phyloP scores from a whole-genome alignment of 139 green algal species.

The Pleodorina starrii region DNA sequence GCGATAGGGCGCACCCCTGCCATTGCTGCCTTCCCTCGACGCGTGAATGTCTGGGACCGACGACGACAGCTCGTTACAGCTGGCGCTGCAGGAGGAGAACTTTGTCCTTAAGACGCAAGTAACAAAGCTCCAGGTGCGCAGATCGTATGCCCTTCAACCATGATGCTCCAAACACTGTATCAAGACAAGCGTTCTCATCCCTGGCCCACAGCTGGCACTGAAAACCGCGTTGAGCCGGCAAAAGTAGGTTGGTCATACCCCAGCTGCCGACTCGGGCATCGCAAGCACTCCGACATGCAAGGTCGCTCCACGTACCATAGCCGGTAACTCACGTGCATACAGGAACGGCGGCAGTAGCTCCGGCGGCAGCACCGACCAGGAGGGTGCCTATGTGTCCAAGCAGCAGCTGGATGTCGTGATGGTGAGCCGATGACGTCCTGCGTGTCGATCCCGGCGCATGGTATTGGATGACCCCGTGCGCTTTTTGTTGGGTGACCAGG shows the following conservation, averaged over 20 bases:
- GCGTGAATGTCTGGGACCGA: background rate
- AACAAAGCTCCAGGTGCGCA: conserved; percentile 30
- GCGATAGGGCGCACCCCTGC: background rate
- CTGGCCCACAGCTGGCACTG: conserved; percentile 5
- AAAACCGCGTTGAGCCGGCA: background rate
- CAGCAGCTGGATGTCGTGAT: conserved; percentile 9
- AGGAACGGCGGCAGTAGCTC: background rate
- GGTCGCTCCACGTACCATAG: background rate
- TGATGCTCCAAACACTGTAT: too few species aligned
- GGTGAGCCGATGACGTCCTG: background rate
- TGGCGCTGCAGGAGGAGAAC: conserved; percentile 43
- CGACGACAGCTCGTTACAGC: conserved; percentile 1
- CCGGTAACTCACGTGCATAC: background rate
- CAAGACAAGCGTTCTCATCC: too few species aligned
- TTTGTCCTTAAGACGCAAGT: conserved; percentile 8
- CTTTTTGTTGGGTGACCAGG: too few species aligned
- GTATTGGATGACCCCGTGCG: too few species aligned
- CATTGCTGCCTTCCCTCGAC: background rate
- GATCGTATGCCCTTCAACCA: background rate
- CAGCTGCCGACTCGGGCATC: background rate
- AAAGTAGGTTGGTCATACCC: background rate
- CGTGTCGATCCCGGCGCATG: too few species aligned
- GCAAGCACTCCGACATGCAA: background rate
- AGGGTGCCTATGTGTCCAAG: background rate
- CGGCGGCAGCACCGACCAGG: background rate